Evolutionary conservation across 2,329 filamentous ascomycete genomes (phyloP).

Genomic region (Aspergillus hiratsukae): DNA sequence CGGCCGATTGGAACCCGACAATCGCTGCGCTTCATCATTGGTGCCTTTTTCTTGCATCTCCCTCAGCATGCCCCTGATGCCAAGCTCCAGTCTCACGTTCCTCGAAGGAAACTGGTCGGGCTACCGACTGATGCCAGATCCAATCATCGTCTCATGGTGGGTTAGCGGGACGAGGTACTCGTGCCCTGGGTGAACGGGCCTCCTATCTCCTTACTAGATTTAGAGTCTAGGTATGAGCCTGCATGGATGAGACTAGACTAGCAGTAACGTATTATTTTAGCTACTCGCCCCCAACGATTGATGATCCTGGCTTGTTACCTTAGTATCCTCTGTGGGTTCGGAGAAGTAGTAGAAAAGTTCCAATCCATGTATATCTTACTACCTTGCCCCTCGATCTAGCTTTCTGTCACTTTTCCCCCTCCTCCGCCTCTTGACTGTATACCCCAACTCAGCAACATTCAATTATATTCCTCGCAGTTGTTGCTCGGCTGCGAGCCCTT

Average conservation of each 20-base stretch:
- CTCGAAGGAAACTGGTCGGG: conserved; percentile 5
- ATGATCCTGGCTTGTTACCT: background rate
- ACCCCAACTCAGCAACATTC: conserved; percentile 4
- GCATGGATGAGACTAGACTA: background rate
- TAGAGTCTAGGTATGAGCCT: background rate
- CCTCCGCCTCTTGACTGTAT: conserved; percentile 1
- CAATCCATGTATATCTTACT: conserved; percentile 20
- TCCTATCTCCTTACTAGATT: conserved; percentile 8
- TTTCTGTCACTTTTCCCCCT: conserved; percentile 9
- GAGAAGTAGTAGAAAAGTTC: background rate
- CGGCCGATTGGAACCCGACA: conserved; percentile 10
- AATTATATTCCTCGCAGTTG: conserved; percentile 8
- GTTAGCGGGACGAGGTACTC: conserved; percentile 2
- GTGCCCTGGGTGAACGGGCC: conserved; percentile 16
- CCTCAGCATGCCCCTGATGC: conserved; percentile 13
- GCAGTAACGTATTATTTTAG: background rate
- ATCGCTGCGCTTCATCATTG: background rate
- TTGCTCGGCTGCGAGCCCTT: conserved; percentile 18
- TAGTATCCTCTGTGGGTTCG: background rate
- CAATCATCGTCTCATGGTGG: conserved; percentile 10
- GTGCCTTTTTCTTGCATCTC: conserved; percentile 4
- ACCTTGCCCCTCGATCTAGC: conserved; percentile 11
- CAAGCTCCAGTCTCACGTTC: conserved; percentile 6
- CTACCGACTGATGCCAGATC: conserved; percentile 4
- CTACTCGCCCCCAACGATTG: background rate